Conservation (phyloP, 768 basidiomycete genomes). For the Collybia sp. region DNA sequence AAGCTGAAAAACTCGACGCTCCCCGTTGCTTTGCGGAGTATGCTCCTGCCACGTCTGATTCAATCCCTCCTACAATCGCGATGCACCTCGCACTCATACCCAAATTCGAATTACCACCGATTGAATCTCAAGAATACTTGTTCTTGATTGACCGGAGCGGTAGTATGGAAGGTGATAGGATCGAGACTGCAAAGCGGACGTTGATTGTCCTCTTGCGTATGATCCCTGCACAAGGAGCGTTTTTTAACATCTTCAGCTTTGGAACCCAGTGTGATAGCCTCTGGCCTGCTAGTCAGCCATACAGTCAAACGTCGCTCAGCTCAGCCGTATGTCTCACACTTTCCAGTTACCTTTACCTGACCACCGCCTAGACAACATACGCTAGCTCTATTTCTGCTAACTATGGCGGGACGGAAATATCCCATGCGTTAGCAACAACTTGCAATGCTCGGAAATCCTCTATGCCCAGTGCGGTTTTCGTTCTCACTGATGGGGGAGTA, state of each 20-base stretch:
- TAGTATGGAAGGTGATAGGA: slow-evolving; percentile 40
- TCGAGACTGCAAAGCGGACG: slow-evolving; percentile 44
- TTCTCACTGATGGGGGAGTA: slow-evolving; percentile 57
- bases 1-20: slow-evolving; percentile 42
- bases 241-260: slow-evolving; percentile 60
- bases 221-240: slow-evolving; percentile 35
- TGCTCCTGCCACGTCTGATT: slow-evolving; percentile 15
- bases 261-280: slow-evolving; percentile 23
- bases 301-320: slow-evolving; percentile 24
- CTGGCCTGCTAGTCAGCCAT: slow-evolving; percentile 29
- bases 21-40: slow-evolving; percentile 56
- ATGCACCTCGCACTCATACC: slow-evolving; percentile 55
- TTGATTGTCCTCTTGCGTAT: slow-evolving; percentile 42
- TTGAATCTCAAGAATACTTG: slow-evolving; percentile 48
- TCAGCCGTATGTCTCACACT: slow-evolving; percentile 29
- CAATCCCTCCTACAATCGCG: slow-evolving; percentile 30
- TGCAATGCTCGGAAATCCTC: slow-evolving; percentile 25
- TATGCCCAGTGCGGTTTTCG: slow-evolving; percentile 44
- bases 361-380: slow-evolving; percentile 27
- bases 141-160: slow-evolving; percentile 59
- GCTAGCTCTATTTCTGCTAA: slow-evolving; percentile 36
- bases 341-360: background rate
- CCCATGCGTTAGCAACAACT: slow-evolving; percentile 31
- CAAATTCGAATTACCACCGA: slow-evolving; percentile 36
- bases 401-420: slow-evolving; percentile 49